Evolutionary conservation across 768 basidiomycete genomes (phyloP).

Genomic region (Agrocybe pediades): DNA sequence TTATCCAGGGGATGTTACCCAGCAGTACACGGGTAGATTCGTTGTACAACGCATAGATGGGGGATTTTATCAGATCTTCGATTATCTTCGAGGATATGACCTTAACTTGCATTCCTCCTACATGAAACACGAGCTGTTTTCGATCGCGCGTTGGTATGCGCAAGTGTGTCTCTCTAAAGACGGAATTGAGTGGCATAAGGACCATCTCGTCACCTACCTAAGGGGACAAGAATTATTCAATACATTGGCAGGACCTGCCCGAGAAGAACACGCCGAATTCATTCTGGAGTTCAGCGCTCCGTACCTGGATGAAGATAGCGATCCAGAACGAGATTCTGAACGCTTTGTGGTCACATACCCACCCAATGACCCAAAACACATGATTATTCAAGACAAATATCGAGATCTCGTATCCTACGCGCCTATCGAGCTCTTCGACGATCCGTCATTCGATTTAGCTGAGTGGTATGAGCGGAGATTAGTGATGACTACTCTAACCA

Average conservation of each 20-base stretch:
- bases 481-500: not conserved
- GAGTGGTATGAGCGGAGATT: not conserved
- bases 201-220: not conserved
- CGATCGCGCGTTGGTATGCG: constrained; percentile 10
- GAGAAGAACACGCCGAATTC: not conserved
- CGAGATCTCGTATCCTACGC: not conserved
- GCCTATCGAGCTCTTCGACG: not conserved
- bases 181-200: not conserved
- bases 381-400: not conserved
- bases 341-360: not conserved
- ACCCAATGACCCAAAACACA: not conserved
- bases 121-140: constrained; percentile 1
- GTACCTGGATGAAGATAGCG: not conserved
- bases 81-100: not conserved
- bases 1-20: not conserved
- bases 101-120: not conserved
- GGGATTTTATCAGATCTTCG: not conserved
- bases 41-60: not conserved
- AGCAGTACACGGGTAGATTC: not conserved
- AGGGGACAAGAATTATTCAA: not conserved
- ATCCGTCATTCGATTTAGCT: not conserved
- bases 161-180: not conserved
- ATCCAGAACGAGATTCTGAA: not conserved
- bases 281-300: not conserved
- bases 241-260: not conserved